Evolutionary conservation across 177 flowering plant species (phyloP), one percentile per base, ranked within the genome.

Genomic region (Telopea speciosissima): DNA sequence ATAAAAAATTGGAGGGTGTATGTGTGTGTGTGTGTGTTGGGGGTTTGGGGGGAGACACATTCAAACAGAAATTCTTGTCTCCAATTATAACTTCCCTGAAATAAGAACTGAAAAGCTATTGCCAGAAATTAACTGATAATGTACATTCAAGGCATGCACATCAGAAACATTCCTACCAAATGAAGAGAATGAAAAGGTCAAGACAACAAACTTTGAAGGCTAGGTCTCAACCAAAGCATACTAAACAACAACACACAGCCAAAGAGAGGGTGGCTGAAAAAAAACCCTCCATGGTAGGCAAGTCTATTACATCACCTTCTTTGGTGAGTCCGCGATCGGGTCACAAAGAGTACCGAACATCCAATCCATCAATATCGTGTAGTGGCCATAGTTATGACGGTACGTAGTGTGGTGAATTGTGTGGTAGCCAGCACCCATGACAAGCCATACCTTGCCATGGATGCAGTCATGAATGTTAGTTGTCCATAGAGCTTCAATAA

Each of bases 341-440:
- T 87, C 93, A 6, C 86, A 83, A 69, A 95, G 99, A 26, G 97
- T 90, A 26, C 96, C 97, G 45, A 93, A 88, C 89, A 95, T 81
- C 99, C 97, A 89, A 73, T 95, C 99, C 99, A 95, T 95, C 92
- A 87, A 90, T 64, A 91, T 76, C 0, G 98, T 93, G 75, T 83
- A 95, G 73, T 95, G 97, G 40, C 98, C 97, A 63, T 95, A 95
- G 76, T 95, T 93, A 59, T 95, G 97, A 1, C 90, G 88, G 75
- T 95, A 93, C 6, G 94, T 95, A 1, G 97, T 93, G 81, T 95
- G 99, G 75, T 95, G 98, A 67, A 95, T 90, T 26, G 99, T 96
- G 81, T 95, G 99, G 81, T 92, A 92, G 64, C 90, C 97, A 8
- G 97, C 99, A 63, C 99, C 97, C 97, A 94, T 95, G n/a, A 91